Evolutionary conservation across 2,329 filamentous ascomycete species (phyloP).

Genomic region (Orbilia blumenaviensis): DNA sequence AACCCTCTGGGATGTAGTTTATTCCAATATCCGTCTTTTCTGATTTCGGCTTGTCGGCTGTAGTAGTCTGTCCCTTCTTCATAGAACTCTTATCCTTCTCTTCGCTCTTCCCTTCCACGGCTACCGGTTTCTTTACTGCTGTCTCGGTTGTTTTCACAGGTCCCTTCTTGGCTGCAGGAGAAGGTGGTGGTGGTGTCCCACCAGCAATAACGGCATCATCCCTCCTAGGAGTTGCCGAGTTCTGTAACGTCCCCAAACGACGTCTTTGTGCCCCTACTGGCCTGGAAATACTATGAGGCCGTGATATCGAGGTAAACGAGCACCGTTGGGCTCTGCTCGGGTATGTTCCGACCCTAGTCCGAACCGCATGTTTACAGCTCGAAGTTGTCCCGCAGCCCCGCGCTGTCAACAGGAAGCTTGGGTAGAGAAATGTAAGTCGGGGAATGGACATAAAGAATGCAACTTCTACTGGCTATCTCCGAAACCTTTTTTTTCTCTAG

Average conservation of each 20-base stretch:
- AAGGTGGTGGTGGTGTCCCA: background rate
- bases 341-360: constrained; percentile 38
- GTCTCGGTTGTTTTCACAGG: background rate
- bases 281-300: background rate
- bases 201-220: constrained; percentile 32
- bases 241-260: constrained; percentile 34
- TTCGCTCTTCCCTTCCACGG: constrained; percentile 1
- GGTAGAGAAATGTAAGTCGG: constrained; percentile 49
- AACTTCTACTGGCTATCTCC: background rate
- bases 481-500: too few relatives aligned
- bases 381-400: constrained; percentile 34
- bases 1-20: constrained; percentile 30
- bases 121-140: background rate
- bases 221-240: constrained; percentile 9
- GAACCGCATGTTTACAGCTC: constrained; percentile 46
- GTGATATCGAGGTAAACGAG: constrained; percentile 43
- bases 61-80: background rate
- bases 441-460: constrained; percentile 38
- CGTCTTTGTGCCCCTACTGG: constrained; percentile 23
- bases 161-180: constrained; percentile 1
- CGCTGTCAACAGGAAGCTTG: constrained; percentile 46
- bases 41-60: background rate
- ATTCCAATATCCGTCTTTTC: constrained; percentile 38
- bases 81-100: constrained; percentile 15
- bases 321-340: constrained; percentile 35